These are phyloP conservation scores for Candida orba DNA, from an alignment of 805 yeast species.

Conservation along the genomic window DNA sequence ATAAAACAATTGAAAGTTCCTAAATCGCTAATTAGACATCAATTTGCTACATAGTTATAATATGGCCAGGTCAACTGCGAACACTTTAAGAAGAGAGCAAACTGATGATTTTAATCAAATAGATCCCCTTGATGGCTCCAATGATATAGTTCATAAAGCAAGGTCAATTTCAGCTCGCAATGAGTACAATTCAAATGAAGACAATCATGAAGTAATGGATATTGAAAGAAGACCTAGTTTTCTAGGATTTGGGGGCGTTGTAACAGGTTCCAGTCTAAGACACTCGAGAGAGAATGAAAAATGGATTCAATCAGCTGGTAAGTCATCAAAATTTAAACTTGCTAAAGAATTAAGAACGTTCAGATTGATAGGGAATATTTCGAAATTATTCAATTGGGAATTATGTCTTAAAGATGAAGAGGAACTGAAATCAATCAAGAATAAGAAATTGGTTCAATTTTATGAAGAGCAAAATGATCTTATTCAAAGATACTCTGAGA, in stretches of 20 bases:
- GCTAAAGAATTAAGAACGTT: conserved; percentile 38
- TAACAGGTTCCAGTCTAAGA: conserved; percentile 15
- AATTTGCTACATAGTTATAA: too few relatives aligned
- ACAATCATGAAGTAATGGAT: not conserved
- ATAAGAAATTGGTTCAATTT: conserved; percentile 30
- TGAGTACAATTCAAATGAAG: not conserved
- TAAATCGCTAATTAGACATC: too few relatives aligned
- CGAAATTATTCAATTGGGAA: conserved; percentile 35
- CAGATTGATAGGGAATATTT: conserved; percentile 37
- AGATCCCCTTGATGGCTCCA: conserved; percentile 3
- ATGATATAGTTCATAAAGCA: not conserved
- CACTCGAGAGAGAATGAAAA: conserved; percentile 18
- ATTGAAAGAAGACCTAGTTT: conserved; percentile 15
- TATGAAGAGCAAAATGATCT: conserved; percentile 55
- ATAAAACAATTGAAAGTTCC: too few relatives aligned
- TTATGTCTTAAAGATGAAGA: conserved; percentile 17
- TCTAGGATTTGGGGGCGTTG: conserved; percentile 11
- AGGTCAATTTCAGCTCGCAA: not conserved
- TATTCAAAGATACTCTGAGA: conserved; percentile 47
- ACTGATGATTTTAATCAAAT: not conserved
- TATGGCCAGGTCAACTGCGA: too few relatives aligned
- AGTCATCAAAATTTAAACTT: conserved; percentile 9
- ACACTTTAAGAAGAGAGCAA: not conserved
- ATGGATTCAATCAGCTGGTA: conserved; percentile 14
- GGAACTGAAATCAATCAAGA: conserved; percentile 21